Evolutionary conservation across 768 basidiomycete species (phyloP).

Genomic region (Pholiota molesta): DNA sequence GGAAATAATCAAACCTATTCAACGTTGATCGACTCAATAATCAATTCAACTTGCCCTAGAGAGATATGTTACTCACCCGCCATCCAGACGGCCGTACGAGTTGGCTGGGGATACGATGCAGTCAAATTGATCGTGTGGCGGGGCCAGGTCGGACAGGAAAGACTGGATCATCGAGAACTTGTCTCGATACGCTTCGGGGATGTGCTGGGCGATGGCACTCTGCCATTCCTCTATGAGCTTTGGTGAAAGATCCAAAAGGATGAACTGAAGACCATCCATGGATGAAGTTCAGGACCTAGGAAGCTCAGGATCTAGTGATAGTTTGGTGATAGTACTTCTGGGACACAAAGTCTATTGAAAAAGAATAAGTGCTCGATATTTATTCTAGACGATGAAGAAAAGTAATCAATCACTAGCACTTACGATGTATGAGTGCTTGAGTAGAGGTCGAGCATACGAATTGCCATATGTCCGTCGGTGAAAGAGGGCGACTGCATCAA

Average conservation of each 20-base stretch:
- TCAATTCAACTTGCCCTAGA: neutral
- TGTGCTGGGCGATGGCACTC: neutral
- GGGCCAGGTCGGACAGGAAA: conserved; percentile 5
- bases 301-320: no score
- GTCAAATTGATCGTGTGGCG: conserved; percentile 16
- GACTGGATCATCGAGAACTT: conserved; percentile 16
- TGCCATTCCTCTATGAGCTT: conserved; percentile 8
- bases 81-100: conserved; percentile 24
- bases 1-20: conserved; percentile 21
- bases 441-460: no score
- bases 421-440: no score
- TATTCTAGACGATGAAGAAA: no score
- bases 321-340: no score
- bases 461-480: no score
- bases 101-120: conserved; percentile 29
- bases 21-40: neutral
- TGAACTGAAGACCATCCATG: conserved; percentile 19
- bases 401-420: no score
- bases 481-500: no score
- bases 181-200: neutral
- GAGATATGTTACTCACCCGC: conserved; percentile 10
- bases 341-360: no score
- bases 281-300: neutral
- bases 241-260: conserved; percentile 19
- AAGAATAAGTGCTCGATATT: no score